phyloP scores from a whole-genome alignment of 139 green algal genomes.

The Volvox africanus region DNA sequence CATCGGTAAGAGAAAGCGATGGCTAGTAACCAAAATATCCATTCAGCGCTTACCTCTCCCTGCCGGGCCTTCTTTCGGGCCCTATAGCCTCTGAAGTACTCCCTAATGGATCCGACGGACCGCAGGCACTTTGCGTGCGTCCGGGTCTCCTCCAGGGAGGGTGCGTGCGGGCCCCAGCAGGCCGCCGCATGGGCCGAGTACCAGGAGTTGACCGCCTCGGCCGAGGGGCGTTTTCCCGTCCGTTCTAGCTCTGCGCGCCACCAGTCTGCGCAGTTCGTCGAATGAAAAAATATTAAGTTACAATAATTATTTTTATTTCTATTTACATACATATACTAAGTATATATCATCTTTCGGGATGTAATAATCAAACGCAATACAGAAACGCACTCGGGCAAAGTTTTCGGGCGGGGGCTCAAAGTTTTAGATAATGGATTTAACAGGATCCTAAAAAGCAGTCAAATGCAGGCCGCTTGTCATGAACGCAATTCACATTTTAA shows the following conservation, averaged over 20 bases:
- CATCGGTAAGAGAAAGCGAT: too few relatives aligned
- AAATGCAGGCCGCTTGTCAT: too few relatives aligned
- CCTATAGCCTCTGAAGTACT: constrained; percentile 37
- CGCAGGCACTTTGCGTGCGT: constrained; percentile 52
- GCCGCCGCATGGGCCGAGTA: neutral
- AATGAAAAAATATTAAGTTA: too few relatives aligned
- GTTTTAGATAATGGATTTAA: too few relatives aligned
- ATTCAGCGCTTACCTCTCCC: neutral
- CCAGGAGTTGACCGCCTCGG: neutral
- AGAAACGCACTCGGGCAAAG: too few relatives aligned
- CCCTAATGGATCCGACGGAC: constrained; percentile 26
- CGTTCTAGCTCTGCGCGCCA: constrained; percentile 33
- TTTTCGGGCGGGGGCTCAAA: too few relatives aligned
- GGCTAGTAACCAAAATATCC: neutral
- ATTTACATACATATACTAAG: too few relatives aligned
- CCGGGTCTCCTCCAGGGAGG: constrained; percentile 42
- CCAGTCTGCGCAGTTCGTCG: constrained; percentile 15
- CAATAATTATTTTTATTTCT: too few relatives aligned
- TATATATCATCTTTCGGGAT: too few relatives aligned
- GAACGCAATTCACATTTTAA: too few relatives aligned
- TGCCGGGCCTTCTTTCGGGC: constrained; percentile 18
- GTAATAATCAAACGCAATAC: too few relatives aligned
- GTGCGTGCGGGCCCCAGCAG: neutral
- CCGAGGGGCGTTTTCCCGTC: constrained; percentile 31
- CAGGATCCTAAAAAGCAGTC: too few relatives aligned